phyloP scores from a whole-genome alignment of 2,329 filamentous ascomycete genomes.

The Juglanconis oblonga region DNA sequence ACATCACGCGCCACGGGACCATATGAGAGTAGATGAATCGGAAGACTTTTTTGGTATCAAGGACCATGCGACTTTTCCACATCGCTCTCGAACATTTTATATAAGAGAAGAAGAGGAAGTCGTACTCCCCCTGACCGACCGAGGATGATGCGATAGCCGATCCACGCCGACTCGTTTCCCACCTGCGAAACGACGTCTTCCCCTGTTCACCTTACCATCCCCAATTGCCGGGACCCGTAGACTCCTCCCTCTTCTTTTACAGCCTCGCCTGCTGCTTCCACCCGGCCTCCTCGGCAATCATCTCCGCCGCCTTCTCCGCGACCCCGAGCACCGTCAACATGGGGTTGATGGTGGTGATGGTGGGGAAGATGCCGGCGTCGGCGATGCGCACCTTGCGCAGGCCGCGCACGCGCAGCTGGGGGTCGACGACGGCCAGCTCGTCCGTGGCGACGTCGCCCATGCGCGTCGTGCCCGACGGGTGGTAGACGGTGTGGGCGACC shows the following conservation, averaged over 20 bases:
- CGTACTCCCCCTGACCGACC: too few species aligned
- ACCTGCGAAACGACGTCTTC: too few species aligned
- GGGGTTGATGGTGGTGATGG: conserved; percentile 80
- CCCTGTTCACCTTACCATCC: too few species aligned
- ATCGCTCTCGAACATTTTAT: neutral
- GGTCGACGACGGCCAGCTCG: conserved; percentile 75
- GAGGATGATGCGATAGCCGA: too few species aligned
- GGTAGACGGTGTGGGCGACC: conserved; percentile 85
- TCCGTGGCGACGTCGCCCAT: conserved; percentile 76
- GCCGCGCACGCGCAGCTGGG: conserved; percentile 67
- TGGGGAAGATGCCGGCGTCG: conserved; percentile 84
- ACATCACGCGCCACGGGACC: too few species aligned
- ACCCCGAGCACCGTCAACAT: conserved; percentile 86
- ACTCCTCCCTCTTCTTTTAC: conserved; percentile 19
- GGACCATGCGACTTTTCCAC: neutral
- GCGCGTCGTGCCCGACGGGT: conserved; percentile 84
- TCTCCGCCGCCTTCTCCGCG: conserved; percentile 79
- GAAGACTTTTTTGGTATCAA: neutral
- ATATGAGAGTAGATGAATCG: too few species aligned
- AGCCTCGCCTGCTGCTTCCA: conserved; percentile 29
- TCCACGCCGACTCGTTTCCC: too few species aligned
- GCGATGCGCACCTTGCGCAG: conserved; percentile 74
- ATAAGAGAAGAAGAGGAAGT: neutral
- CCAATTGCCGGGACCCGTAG: too few species aligned
- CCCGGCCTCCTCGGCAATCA: conserved; percentile 72